Percentiles rank a stretch among this genome's conserved stretches.
Conservation (phyloP, 2,329 filamentous ascomycete genomes). For the Coniochaeta pulveracea region DNA sequence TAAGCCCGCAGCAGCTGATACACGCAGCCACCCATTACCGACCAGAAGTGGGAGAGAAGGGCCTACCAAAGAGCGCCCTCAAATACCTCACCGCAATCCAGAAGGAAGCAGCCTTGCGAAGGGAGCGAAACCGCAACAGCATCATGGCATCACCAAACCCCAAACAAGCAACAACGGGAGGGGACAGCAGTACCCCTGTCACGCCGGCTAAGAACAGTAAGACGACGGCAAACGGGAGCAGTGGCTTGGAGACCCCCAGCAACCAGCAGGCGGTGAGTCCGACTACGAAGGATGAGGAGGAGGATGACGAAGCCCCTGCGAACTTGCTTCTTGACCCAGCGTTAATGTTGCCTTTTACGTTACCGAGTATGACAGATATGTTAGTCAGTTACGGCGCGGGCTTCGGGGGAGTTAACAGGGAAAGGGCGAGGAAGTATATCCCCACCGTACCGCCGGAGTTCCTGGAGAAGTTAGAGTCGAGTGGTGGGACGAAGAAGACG, state of each 20-base stretch:
- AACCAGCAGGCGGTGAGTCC: conserved; percentile 28
- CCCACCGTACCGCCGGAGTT: conserved; percentile 93
- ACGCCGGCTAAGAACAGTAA: conserved; percentile 27
- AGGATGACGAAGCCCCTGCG: conserved; percentile 60
- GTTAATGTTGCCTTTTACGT: conserved; percentile 85
- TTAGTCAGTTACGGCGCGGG: conserved; percentile 88
- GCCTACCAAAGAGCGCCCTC: conserved; percentile 74
- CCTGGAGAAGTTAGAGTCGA: conserved; percentile 66
- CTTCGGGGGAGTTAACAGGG: conserved; percentile 83
- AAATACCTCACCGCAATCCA: conserved; percentile 78
- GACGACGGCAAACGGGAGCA: conserved; percentile 29
- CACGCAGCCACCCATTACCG: conserved; percentile 90
- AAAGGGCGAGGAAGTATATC: conserved; percentile 89
- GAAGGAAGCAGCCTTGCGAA: conserved; percentile 54
- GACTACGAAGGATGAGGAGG: conserved; percentile 34
- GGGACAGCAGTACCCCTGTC: conserved; percentile 28
- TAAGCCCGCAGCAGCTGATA: conserved; percentile 80
- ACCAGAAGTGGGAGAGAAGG: conserved; percentile 89
- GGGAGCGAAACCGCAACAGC: conserved; percentile 39
- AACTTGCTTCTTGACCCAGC: conserved; percentile 78
- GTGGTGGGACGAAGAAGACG: conserved; percentile 34
- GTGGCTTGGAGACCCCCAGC: conserved; percentile 25
- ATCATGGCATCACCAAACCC: conserved; percentile 29
- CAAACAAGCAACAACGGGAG: conserved; percentile 7
- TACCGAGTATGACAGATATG: conserved; percentile 97